Base-by-base conservation (phyloP, 331 rosid genomes). In the Quercus phellos region DNA sequence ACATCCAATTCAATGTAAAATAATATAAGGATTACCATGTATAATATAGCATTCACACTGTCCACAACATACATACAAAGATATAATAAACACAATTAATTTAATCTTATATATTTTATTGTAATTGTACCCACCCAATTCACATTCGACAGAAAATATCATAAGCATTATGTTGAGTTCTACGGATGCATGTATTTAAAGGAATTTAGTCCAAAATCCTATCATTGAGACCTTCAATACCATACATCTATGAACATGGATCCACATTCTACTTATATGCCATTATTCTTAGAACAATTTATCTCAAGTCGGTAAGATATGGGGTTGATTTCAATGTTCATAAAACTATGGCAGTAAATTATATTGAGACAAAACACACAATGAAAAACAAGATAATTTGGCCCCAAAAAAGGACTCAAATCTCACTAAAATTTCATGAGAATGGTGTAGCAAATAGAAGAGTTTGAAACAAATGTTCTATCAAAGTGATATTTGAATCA, bases 121-220 rank as follows among this genome's bases (percentile, higher is more conserved):
- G 53, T 46, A 46, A 84, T 1, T 13, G 53, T 46, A 46, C 82
- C 88, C 79, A 68, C 76, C 77, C 72, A 78, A 85, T 89, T 82
- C 72, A 66, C 78, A 77, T 81, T 72, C 67, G 43, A 34, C 72
- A 58, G 19, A 56, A 46, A 50, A 66, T 82, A 60, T 42, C 30
- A 26, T 21, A 61, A 59, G 69, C 35, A 74, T 68, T 11, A 27
- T 66, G 16, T 30, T 30, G 21, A 74, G 54, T 46, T 66, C 11
- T 6, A 14, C 46, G 70, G 72, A 83, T 78, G 78, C 80, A 70
- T 74, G 83, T 61, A 75, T 70, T 32, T 8, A 73, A 64, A 67
- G 80, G 51, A 74, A 84, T 80, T 74, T 78, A 69, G 80, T 72
- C 68, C 76, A 84, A 84, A 9, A 53, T 76, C 76, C 61, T 7